Conservation (phyloP, 2,329 filamentous ascomycete genomes). For the Erysiphe pulchra region DNA sequence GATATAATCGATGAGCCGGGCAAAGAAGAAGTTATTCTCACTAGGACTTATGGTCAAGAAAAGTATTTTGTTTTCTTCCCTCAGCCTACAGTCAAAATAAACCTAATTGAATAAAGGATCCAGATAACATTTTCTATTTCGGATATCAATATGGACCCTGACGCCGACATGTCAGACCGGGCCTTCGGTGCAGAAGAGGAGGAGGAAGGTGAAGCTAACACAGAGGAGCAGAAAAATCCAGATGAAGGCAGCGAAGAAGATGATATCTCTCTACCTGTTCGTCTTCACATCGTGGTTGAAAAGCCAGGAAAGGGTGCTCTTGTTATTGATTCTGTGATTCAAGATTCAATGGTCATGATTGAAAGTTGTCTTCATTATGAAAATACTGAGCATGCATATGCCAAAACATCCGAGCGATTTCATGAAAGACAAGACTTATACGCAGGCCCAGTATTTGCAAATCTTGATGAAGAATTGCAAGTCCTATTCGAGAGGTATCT, state of each 20-base stretch:
- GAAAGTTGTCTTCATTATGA: slow-evolving; percentile 79
- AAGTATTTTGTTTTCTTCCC: slow-evolving; percentile 29
- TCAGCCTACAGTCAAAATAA: slow-evolving; percentile 9
- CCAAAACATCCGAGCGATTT: slow-evolving; percentile 47
- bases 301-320: slow-evolving; percentile 68
- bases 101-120: slow-evolving; percentile 24
- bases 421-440: slow-evolving; percentile 59
- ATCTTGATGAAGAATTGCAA: slow-evolving; percentile 89
- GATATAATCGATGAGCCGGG: slow-evolving; percentile 61
- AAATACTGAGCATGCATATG: slow-evolving; percentile 51
- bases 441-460: slow-evolving; percentile 75
- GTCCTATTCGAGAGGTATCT: slow-evolving; percentile 78
- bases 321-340: slow-evolving; percentile 61
- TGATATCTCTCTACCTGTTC: slow-evolving; percentile 44
- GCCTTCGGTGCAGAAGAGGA: slow-evolving; percentile 26
- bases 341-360: slow-evolving; percentile 66
- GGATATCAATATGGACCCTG: slow-evolving; percentile 44
- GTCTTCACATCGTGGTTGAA: slow-evolving; percentile 68
- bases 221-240: slow-evolving; percentile 28
- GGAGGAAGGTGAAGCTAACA: slow-evolving; percentile 28
- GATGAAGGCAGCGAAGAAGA: slow-evolving; percentile 29
- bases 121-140: slow-evolving; percentile 64
- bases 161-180: slow-evolving; percentile 26
- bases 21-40: slow-evolving; percentile 67
- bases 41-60: slow-evolving; percentile 65